A percentile compares a stretch with the other conserved stretches of the same genome.
phyloP scores from a whole-genome alignment of 108 stramenopile species.

The Nitzschia sp. region DNA sequence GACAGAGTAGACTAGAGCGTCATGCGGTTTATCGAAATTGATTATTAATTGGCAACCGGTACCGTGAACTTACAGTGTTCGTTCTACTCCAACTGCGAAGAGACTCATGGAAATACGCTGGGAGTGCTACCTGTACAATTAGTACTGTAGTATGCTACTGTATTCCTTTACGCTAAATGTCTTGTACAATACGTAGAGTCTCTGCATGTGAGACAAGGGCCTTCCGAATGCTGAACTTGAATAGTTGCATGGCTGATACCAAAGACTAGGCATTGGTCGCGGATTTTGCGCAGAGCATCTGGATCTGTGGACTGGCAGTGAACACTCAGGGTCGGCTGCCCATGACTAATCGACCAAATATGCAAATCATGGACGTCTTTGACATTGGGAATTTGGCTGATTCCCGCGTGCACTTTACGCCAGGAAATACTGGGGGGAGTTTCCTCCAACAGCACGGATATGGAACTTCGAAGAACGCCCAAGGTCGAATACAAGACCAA shows the following conservation, averaged over 20 bases:
- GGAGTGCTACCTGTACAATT: no score
- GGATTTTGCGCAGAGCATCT: slow-evolving; percentile 18
- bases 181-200: slow-evolving; percentile 1
- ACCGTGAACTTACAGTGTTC: no score
- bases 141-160: no score
- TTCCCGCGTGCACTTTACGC: slow-evolving; percentile 55
- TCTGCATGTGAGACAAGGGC: slow-evolving; percentile 53
- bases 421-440: slow-evolving; percentile 81
- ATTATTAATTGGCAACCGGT: no score
- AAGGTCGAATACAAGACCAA: slow-evolving; percentile 85
- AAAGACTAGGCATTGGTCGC: slow-evolving; percentile 11
- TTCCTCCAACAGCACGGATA: slow-evolving; percentile 88
- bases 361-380: slow-evolving; percentile 89
- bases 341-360: slow-evolving; percentile 86
- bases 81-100: no score
- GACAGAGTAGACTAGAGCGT: no score
- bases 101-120: no score
- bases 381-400: slow-evolving; percentile 61
- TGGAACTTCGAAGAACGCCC: slow-evolving; percentile 59
- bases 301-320: slow-evolving; percentile 39
- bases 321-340: slow-evolving; percentile 53
- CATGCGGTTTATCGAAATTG: no score
- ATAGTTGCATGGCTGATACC: slow-evolving; percentile 68
- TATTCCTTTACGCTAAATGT: neutral
- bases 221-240: slow-evolving; percentile 53